Evolutionary conservation across 257 asterid genomes (phyloP).

Genomic region (Coffea canephora): DNA sequence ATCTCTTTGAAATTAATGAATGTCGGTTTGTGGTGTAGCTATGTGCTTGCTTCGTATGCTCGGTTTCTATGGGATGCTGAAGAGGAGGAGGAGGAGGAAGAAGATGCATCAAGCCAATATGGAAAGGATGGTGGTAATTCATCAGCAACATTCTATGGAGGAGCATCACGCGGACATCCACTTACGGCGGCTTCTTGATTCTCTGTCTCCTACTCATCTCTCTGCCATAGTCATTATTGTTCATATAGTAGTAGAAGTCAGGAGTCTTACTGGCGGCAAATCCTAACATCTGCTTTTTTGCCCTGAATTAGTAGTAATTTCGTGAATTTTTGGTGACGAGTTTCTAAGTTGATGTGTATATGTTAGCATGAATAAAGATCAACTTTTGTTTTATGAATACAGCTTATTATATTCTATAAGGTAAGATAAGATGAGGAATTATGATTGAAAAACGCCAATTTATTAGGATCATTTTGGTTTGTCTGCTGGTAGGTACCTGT

Average conservation of each 20-base stretch:
- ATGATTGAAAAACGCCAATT: neutral
- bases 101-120: slow-evolving; percentile 24
- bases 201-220: neutral
- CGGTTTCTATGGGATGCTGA: slow-evolving; percentile 83
- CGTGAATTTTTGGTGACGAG: neutral
- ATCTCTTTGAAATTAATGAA: neutral
- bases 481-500: neutral
- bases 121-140: slow-evolving; percentile 26
- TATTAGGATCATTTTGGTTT: neutral
- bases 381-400: neutral
- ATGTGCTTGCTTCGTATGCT: slow-evolving; percentile 81
- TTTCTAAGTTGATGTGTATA: neutral
- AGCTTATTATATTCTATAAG: neutral
- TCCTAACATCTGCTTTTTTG: neutral
- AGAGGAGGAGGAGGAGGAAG: slow-evolving; percentile 41
- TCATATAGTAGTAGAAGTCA: neutral
- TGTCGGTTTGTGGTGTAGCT: slow-evolving; percentile 36
- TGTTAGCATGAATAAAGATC: neutral
- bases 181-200: slow-evolving; percentile 59
- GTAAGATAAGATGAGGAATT: neutral
- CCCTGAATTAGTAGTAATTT: neutral
- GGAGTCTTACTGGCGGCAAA: neutral
- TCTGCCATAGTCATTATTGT: neutral
- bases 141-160: slow-evolving; percentile 27
- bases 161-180: slow-evolving; percentile 43